Conservation (phyloP, 2,329 filamentous ascomycete genomes). For the Macroventuria anomochaeta region DNA sequence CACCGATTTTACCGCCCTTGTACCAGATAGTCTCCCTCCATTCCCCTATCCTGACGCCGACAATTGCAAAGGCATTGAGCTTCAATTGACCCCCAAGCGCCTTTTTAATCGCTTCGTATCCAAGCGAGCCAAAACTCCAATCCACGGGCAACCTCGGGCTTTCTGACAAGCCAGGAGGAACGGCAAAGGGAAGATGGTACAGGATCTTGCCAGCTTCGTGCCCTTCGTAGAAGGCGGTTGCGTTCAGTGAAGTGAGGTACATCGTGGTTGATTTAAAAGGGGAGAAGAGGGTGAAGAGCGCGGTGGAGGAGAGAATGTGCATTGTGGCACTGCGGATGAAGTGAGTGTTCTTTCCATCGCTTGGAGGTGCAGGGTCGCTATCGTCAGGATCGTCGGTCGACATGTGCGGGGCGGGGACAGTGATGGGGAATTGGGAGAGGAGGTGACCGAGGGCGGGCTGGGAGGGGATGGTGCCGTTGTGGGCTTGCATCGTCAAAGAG, state of each 20-base stretch:
- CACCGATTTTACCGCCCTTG: slow-evolving; percentile 55
- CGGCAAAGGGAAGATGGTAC: slow-evolving; percentile 75
- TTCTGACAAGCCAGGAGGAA: slow-evolving; percentile 73
- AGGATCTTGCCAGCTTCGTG: slow-evolving; percentile 79
- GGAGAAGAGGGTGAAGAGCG: slow-evolving; percentile 81
- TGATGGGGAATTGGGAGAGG: slow-evolving; percentile 73
- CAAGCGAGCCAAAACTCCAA: slow-evolving; percentile 77
- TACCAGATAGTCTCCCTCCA: slow-evolving; percentile 72
- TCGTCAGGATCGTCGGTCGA: slow-evolving; percentile 59
- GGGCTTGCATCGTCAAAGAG: slow-evolving; percentile 74
- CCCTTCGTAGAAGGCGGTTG: slow-evolving; percentile 84
- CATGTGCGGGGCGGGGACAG: slow-evolving; percentile 73
- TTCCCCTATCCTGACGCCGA: slow-evolving; percentile 74
- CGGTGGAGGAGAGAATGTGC: slow-evolving; percentile 85
- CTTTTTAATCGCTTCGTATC: slow-evolving; percentile 79
- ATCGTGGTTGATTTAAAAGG: slow-evolving; percentile 76
- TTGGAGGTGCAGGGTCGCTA: slow-evolving; percentile 38
- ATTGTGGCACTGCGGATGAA: slow-evolving; percentile 88
- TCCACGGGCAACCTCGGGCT: slow-evolving; percentile 82
- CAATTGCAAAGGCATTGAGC: slow-evolving; percentile 77
- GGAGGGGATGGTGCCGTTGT: slow-evolving; percentile 74
- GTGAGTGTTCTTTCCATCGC: slow-evolving; percentile 54
- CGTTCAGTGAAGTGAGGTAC: slow-evolving; percentile 79
- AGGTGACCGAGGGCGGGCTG: slow-evolving; percentile 75
- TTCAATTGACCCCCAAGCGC: slow-evolving; percentile 82